These are phyloP conservation scores for Pulveroboletus ridleyi DNA, from an alignment of 1,284 basidiomycete genomes.

Conservation along the genomic window DNA sequence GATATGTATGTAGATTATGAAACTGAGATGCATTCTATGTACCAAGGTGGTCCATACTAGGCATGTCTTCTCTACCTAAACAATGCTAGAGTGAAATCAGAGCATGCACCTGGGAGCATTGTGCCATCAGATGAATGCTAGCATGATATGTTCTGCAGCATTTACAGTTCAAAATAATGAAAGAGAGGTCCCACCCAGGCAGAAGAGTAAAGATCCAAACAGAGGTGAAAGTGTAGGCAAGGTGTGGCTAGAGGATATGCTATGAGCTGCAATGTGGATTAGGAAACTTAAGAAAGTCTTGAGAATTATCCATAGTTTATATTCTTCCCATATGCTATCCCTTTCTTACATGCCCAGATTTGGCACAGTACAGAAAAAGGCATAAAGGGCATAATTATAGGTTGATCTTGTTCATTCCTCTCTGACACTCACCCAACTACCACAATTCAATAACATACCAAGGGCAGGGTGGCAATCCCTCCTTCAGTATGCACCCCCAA, in stretches of 20 bases:
- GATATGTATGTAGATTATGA: too few relatives aligned
- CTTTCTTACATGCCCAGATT: constrained; percentile 11
- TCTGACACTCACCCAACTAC: constrained; percentile 51
- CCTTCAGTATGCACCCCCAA: constrained; percentile 5
- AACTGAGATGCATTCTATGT: too few relatives aligned
- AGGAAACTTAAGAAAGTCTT: constrained; percentile 77
- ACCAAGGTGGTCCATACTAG: too few relatives aligned
- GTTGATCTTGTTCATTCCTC: constrained; percentile 25
- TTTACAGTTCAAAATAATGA: constrained; percentile 82
- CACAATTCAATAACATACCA: constrained; percentile 32
- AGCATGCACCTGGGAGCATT: constrained; percentile 51
- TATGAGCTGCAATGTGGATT: constrained; percentile 81
- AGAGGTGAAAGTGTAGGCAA: constrained; percentile 86
- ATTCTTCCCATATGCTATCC: neutral
- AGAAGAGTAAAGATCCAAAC: constrained; percentile 89
- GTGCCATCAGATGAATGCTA: constrained; percentile 86
- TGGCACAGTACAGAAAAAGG: constrained; percentile 11
- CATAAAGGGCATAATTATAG: neutral
- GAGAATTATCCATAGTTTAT: constrained; percentile 59
- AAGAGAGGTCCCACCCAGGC: constrained; percentile 65
- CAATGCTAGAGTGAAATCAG: constrained; percentile 31
- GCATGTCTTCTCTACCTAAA: too few relatives aligned
- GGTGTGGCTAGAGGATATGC: constrained; percentile 81
- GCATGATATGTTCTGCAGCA: constrained; percentile 88
- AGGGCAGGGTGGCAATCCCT: neutral